These are phyloP conservation scores for Mortierella antarctica DNA, from an alignment of 192 early-diverging fungal genomes.

Conservation along the genomic window DNA sequence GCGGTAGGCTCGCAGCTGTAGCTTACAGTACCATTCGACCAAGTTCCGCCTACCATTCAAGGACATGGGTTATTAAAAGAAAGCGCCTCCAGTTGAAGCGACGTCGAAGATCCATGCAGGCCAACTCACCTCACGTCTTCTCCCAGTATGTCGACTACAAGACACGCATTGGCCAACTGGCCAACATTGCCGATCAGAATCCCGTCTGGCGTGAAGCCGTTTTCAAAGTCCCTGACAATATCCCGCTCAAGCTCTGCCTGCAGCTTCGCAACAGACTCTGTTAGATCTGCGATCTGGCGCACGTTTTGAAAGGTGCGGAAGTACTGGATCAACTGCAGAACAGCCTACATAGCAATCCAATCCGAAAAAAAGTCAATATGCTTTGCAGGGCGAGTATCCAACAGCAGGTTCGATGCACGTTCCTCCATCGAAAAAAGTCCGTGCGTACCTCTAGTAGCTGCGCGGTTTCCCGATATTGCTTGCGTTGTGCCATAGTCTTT, in stretches of 20 bases:
- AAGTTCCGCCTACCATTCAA: slow-evolving; percentile 53
- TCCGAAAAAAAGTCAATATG: background rate
- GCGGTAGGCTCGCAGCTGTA: slow-evolving; percentile 86
- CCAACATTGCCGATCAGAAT: slow-evolving; percentile 59
- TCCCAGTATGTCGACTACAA: slow-evolving; percentile 78
- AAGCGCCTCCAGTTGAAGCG: background rate
- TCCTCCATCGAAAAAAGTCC: background rate
- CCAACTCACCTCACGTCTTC: slow-evolving; percentile 66
- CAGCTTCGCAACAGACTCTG: slow-evolving; percentile 63
- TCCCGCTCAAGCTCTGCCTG: slow-evolving; percentile 56
- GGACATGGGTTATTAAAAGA: background rate
- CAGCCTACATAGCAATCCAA: slow-evolving; percentile 57
- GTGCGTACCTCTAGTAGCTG: slow-evolving; percentile 77
- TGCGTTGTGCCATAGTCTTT: slow-evolving; percentile 67
- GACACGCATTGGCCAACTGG: slow-evolving; percentile 79
- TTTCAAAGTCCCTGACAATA: slow-evolving; percentile 75
- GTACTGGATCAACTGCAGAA: slow-evolving; percentile 79
- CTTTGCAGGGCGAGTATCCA: background rate
- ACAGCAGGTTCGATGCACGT: background rate
- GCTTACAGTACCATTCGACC: slow-evolving; percentile 82
- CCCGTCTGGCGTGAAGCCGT: slow-evolving; percentile 75
- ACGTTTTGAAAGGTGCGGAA: slow-evolving; percentile 83
- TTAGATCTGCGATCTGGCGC: slow-evolving; percentile 77
- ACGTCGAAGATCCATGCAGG: background rate
- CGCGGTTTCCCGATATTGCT: slow-evolving; percentile 84